These are phyloP conservation scores for Zygoascus flipseniorum DNA, from an alignment of 805 yeast genomes.

Conservation along the genomic window DNA sequence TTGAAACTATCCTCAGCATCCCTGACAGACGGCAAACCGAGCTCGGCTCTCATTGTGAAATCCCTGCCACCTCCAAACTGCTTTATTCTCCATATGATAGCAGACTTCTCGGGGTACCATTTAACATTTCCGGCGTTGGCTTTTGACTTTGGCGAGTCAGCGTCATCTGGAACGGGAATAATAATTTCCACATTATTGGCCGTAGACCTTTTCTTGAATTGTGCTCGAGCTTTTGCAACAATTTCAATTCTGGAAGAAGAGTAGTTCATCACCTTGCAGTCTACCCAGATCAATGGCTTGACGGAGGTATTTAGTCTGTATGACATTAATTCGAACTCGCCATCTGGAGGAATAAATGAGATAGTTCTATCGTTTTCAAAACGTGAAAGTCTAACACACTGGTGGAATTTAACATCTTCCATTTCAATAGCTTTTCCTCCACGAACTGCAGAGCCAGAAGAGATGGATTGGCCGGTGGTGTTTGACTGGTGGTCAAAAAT, in stretches of 20 bases:
- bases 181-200: conserved; percentile 50
- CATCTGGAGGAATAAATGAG: conserved; percentile 86
- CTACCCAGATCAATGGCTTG: conserved; percentile 46
- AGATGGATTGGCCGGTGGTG: conserved; percentile 22
- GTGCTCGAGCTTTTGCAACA: conserved; percentile 46
- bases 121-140: conserved; percentile 63
- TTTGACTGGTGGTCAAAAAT: conserved; percentile 21
- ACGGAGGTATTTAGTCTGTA: conserved; percentile 34
- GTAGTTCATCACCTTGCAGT: conserved; percentile 39
- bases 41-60: conserved; percentile 42
- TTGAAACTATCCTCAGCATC: conserved; percentile 15
- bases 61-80: conserved; percentile 53
- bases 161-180: conserved; percentile 59
- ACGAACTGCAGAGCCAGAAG: conserved; percentile 13
- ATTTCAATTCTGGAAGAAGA: conserved; percentile 34
- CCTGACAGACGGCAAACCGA: conserved; percentile 28
- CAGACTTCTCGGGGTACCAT: conserved; percentile 61
- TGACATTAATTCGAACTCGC: conserved; percentile 60
- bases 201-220: conserved; percentile 55
- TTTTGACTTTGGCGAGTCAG: conserved; percentile 55
- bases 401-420: conserved; percentile 74
- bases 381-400: conserved; percentile 70
- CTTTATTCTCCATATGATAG: conserved; percentile 64
- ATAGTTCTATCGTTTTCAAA: conserved; percentile 52
- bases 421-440: conserved; percentile 30